Evolutionary conservation across 768 basidiomycete genomes (phyloP), one percentile per base, ranked within the genome.

Genomic region (Botryobasidium botryosum): DNA sequence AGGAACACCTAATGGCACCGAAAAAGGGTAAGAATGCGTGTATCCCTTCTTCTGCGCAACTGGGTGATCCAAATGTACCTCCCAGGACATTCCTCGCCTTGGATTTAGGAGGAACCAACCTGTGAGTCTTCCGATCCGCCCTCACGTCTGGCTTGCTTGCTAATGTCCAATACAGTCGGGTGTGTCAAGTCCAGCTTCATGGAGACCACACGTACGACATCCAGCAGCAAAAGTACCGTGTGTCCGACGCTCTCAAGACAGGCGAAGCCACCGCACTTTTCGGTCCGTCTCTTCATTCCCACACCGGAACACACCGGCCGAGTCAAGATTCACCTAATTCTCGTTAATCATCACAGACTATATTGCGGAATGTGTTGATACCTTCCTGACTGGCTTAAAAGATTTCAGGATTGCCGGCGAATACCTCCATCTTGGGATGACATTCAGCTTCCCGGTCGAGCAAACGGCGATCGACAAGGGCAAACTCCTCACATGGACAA

Each of bases 391-490:
- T 21, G 71, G 77, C 25, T 57, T 61, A 31, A n/a, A n/a, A n/a
- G 68, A 26, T 60, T 53, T n/a, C 3, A 45, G 48, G 37, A 44
- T 50, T 37, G 44, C 50, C 27, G 55, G 53, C 23, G 51, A 56
- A 18, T 57, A 61, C 47, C 52, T 81, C 31, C 70, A 74, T 25
- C 77, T 99, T 2, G 94, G 92, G 6, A 70, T 99, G 42, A 97
- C 94, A 0, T 99, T 97, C 61, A 90, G 85, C 24, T 94, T 96
- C 67, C 94, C 94, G 2, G 94, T 97, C 24, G 87, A 94, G 55
- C 94, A 99, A 59, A 88, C 86, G 0, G 90, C 94, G 0, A 70
- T 97, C 20, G 79, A 79, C 53, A 75, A 77, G 20, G 94, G 94
- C 1, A 84, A 77, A 49, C 79, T 99, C 50, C 66, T 97, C 28